Evolutionary conservation across 257 asterid genomes (phyloP), one percentile per base, ranked within the genome.

Genomic region (Prunella vulgaris): DNA sequence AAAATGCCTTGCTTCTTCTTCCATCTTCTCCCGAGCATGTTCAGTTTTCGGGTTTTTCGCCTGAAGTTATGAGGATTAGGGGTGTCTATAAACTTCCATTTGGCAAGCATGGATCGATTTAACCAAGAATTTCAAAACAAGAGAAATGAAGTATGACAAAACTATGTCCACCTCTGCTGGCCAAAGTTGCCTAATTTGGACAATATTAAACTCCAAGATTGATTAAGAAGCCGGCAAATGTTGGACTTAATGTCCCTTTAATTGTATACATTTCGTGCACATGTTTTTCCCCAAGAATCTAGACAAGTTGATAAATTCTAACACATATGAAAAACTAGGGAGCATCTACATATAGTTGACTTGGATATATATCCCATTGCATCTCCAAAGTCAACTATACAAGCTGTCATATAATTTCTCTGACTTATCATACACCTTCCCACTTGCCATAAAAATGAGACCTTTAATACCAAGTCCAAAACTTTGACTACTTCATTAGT

Each of bases 1-100:
- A 42, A 84, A 82, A 74, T 86, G 89, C 20, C 78, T 58, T 5
- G 40, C 25, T 2, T 72, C 22, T 15, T 79, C 68, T 64, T 76
- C 84, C 88, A 83, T 81, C 20, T 68, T 33, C 13, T 40, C 56
- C 28, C 64, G n/a, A 49, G 20, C 37, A 57, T n/a, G n/a, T n/a
- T 59, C 37, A 18, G 14, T 9, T 42, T 53, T 28, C 6, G 25
- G 14, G 35, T 46, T 63, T 58, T 66, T 22, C 42, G 57, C 13
- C 62, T 67, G 22, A 27, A 14, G 48, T 44, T 25, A 10, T 58
- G 7, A 42, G 57, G 49, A 12, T 33, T 17, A 20, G 9, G 54
- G 18, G 0, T 42, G 35, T 27, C 49, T 13, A 25, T 14, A 20
- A 38, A 10, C 48, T 18, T 46, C 60, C 78, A 78, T 68, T 54